These are phyloP conservation scores for Penicillium psychrofluorescens DNA, from an alignment of 495 filamentous ascomycete genomes.

Conservation along the genomic window DNA sequence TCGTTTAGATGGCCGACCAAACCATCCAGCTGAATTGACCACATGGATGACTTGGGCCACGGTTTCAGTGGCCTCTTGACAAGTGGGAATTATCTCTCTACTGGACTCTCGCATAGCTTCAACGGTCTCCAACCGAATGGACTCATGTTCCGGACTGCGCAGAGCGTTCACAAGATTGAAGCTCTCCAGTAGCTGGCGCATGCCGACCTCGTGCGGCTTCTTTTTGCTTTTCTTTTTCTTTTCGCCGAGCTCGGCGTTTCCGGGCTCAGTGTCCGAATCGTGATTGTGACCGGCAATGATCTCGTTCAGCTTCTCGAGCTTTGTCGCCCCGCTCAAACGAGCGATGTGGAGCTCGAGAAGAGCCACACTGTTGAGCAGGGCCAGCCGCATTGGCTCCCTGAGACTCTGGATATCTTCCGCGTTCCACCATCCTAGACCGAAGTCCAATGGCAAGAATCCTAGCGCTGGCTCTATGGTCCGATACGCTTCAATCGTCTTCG, in stretches of 20 bases:
- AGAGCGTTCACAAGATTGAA: constrained; percentile 15
- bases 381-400: constrained; percentile 18
- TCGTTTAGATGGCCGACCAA: constrained; percentile 13
- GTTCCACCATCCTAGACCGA: constrained; percentile 22
- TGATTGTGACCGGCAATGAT: constrained; percentile 1
- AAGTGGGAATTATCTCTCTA: constrained; percentile 15
- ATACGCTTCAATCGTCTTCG: constrained; percentile 11
- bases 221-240: constrained; percentile 6
- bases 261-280: constrained; percentile 3
- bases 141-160: constrained; percentile 16
- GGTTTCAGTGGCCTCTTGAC: constrained; percentile 11
- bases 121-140: constrained; percentile 15
- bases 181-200: constrained; percentile 21
- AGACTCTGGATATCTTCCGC: constrained; percentile 24
- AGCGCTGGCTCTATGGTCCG: constrained; percentile 17
- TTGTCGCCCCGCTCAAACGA: constrained; percentile 13
- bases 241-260: not conserved
- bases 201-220: constrained; percentile 14
- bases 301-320: constrained; percentile 13
- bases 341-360: constrained; percentile 20
- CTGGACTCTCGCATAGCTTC: constrained; percentile 15
- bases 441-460: constrained; percentile 21
- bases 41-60: constrained; percentile 15
- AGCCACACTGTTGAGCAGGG: constrained; percentile 8
- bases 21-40: constrained; percentile 20